phyloP scores from a whole-genome alignment of 306 rosid genomes.

The Potentilla sterilis region DNA sequence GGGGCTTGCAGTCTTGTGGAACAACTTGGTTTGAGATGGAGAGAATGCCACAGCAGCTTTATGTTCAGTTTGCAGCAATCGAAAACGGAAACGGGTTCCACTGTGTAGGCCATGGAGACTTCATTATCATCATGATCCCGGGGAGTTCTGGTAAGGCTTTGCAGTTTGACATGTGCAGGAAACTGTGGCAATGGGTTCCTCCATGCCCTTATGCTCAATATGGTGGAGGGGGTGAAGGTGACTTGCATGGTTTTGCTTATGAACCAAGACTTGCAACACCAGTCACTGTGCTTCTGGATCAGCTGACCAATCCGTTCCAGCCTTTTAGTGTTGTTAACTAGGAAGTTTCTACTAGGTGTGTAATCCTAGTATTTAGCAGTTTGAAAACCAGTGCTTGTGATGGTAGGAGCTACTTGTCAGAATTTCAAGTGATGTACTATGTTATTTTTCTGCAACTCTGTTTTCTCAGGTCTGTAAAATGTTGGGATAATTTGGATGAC shows the following conservation, averaged over 20 bases:
- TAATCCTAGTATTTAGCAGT: background rate
- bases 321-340: conserved; percentile 31
- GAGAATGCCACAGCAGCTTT: conserved; percentile 89
- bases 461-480: background rate
- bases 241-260: conserved; percentile 81
- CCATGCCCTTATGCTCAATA: conserved; percentile 64
- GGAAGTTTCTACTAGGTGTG: conserved; percentile 1
- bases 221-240: conserved; percentile 15
- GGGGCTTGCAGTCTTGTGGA: conserved; percentile 79
- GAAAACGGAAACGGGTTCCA: conserved; percentile 73
- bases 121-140: conserved; percentile 45
- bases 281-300: conserved; percentile 71
- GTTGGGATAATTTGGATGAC: background rate
- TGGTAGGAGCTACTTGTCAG: background rate
- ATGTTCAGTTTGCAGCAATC: conserved; percentile 53
- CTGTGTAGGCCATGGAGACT: conserved; percentile 81
- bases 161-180: conserved; percentile 58
- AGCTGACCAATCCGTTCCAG: conserved; percentile 58
- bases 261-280: conserved; percentile 85
- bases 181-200: conserved; percentile 93
- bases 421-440: background rate
- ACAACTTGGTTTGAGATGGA: conserved; percentile 86
- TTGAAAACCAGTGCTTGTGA: background rate
- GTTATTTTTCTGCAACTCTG: conserved; percentile 9
- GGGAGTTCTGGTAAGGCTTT: conserved; percentile 63